Base-by-base conservation (phyloP, 2,329 filamentous ascomycete species). In the Ustulina deusta region DNA sequence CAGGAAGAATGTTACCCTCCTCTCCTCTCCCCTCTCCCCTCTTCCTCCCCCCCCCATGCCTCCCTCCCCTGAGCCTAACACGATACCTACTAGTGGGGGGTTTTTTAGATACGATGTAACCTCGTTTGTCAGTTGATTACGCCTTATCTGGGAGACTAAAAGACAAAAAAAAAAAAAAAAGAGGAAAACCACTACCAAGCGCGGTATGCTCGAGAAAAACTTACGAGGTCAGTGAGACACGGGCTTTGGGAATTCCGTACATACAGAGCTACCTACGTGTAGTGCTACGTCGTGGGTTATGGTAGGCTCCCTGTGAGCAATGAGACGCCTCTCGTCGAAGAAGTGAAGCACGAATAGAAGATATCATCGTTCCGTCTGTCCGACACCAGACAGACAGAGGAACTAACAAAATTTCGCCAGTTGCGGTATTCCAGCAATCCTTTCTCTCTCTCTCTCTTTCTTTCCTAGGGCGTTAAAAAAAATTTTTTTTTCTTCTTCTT, bases 131-230 rank as follows among this genome's bases (percentile, higher is more conserved):
- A 15, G 48, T 46, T 20, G 25, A 15, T 27, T 29, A 27, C 40
- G 27, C 40, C 61, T 54, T 61, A 61, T 61, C 59, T 61, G 38
- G 7, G 5, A 38, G 10, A 3, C n/a, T n/a, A 11, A 52, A 36
- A 60, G 7, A 25, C 38, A 55, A 51, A 42, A 40, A 51, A 42
- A 40, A 52, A 29, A 17, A 25, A 27, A 32, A 29, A 36, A 38
- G 20, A 6, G 34, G 11, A 32, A 44, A 44, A 34, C 13, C 13
- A 32, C 7, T 10, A n/a, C 29, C n/a, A 66, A 66, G 59, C 64
- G 60, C 64, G 60, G n/a, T 59, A 66, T 20, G 46, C 64, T 44
- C 29, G 22, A 15, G 15, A 51, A 65, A 56, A n/a, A n/a, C n/a
- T n/a, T n/a, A 27, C 6, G 34, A 34, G n/a, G n/a, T n/a, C n/a